Base-by-base conservation (phyloP, 768 basidiomycete species). In the Paxillus rubicundulus region DNA sequence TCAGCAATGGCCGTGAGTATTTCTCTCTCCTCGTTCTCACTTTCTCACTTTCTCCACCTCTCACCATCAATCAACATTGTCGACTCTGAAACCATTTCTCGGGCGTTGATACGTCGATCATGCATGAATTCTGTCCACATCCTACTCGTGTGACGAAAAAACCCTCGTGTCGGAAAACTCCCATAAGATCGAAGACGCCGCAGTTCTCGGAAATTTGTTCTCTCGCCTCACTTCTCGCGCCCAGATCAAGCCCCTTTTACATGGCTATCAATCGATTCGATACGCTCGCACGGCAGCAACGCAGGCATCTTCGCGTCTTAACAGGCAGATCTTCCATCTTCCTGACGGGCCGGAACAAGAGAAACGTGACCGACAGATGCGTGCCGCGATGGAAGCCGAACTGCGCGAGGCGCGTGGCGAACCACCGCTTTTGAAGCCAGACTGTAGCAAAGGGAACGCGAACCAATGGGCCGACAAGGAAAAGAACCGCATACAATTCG, bases 391-490 rank as follows among this genome's bases (percentile, higher is more conserved):
- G 76, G 72, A 68, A 32, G 60, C 58, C 0, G 76, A 75, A 49
- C 54, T 74, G 51, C 49, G 58, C 52, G 59, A 62, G 52, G 62
- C 42, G 18, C 48, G 45, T 6, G 60, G 62, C 38, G 27, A 55
- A 55, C 45, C 51, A 53, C 57, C 32, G 43, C 42, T 21, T 5
- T 13, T 4, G 37, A 56, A 45, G 52, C 49, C 30, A 42, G 47
- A 56, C 53, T 38, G 45, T 34, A 43, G 49, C 42, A 49, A 24
- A 14, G 70, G 70, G 21, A 81, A 76, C 56, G 69, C 72, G 50
- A 84, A 84, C 55, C 74, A 80, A 54, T 84, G 82, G 82, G 80
- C 81, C 5, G 82, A 85, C 61, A 74, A 71, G 59, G 66, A 62
- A 46, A 82, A 81, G 72, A 82, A 66, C 47, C 51, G 43, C 33